Conservation (phyloP, 345 rosid species). For the Eucalyptus erythrocorys region DNA sequence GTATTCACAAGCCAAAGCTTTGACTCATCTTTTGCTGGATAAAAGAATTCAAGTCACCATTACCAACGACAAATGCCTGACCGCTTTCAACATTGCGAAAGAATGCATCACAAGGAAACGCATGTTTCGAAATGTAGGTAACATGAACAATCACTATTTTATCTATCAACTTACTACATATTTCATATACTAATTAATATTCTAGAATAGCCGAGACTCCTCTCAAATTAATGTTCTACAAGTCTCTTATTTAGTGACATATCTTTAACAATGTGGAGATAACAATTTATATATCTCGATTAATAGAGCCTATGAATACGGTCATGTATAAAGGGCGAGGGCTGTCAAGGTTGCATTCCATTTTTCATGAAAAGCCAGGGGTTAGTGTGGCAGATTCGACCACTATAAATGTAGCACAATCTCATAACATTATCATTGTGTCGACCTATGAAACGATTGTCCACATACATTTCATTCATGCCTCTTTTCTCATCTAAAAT, state of each 20-base stretch:
- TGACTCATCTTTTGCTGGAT: not conserved
- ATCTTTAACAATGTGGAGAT: not conserved
- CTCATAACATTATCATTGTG: not conserved
- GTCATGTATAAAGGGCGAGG: not conserved
- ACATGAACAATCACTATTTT: not conserved
- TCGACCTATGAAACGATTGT: not conserved
- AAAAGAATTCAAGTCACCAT: not conserved
- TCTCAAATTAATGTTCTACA: not conserved
- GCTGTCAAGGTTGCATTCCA: not conserved
- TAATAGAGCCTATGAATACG: not conserved
- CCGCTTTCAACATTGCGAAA: accelerated
- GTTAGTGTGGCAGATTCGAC: not conserved
- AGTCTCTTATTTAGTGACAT: not conserved
- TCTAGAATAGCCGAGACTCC: not conserved
- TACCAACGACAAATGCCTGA: not conserved
- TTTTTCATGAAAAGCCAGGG: not conserved
- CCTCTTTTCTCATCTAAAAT: not conserved
- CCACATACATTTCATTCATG: not conserved
- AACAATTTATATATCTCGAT: no score
- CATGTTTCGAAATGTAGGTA: accelerated
- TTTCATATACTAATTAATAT: not conserved
- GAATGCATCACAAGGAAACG: accelerated
- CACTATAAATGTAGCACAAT: not conserved
- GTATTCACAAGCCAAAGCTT: not conserved
- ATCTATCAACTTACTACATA: not conserved